Evolutionary conservation across 495 filamentous ascomycete genomes (phyloP).

Genomic region (Aspergillus ostianus): DNA sequence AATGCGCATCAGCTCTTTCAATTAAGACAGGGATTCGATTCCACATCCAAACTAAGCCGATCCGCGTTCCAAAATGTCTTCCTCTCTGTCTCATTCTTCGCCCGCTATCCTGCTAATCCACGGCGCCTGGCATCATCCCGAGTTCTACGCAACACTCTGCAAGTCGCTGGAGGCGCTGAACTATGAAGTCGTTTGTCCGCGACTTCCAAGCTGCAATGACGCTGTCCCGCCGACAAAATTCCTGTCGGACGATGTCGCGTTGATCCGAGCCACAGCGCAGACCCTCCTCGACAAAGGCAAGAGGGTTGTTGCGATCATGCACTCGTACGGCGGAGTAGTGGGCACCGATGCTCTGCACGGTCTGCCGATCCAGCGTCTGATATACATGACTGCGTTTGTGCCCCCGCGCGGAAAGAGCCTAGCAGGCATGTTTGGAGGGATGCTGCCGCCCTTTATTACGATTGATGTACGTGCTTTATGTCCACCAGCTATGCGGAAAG

Average conservation of each 20-base stretch:
- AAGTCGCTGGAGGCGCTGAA: not conserved
- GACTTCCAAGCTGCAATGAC: not conserved
- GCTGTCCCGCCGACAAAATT: not conserved
- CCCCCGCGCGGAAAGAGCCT: slow-evolving; percentile 1
- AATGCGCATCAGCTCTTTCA: no score
- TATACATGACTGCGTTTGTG: slow-evolving; percentile 4
- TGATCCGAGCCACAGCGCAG: slow-evolving; percentile 2
- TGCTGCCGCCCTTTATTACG: not conserved
- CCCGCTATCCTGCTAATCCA: slow-evolving; percentile 2
- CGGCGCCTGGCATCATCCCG: slow-evolving; percentile 5
- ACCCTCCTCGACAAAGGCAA: not conserved
- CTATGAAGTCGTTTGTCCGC: not conserved
- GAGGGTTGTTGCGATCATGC: slow-evolving; percentile 3
- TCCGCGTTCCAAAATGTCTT: not conserved
- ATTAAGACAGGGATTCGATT: not conserved
- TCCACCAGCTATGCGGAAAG: not conserved
- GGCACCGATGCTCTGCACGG: slow-evolving; percentile 3
- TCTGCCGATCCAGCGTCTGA: slow-evolving; percentile 1
- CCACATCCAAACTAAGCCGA: not conserved
- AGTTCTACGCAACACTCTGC: slow-evolving; percentile 1
- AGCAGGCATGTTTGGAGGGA: slow-evolving; percentile 2
- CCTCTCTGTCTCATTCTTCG: not conserved
- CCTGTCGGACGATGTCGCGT: not conserved
- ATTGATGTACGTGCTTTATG: not conserved
- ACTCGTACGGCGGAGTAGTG: slow-evolving; percentile 5